A percentile compares a stretch with the other conserved stretches of the same genome.
Evolutionary conservation across 495 filamentous ascomycete species (phyloP).

Genomic region (Penicillium malachiteum): DNA sequence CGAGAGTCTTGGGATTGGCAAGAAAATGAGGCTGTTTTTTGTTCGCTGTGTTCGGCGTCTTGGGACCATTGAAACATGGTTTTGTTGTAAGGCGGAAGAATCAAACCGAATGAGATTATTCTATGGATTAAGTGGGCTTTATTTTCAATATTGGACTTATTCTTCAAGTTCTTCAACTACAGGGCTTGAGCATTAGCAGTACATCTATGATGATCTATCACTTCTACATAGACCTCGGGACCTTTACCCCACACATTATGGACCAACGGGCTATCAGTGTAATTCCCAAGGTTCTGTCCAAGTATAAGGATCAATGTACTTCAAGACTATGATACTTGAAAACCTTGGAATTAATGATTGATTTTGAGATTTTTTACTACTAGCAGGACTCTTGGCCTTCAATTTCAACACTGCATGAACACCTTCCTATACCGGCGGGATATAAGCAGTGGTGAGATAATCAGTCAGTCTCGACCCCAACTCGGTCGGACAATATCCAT

Average conservation of each 20-base stretch:
- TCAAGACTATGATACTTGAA: neutral
- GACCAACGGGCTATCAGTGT: too few relatives aligned
- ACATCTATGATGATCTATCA: too few relatives aligned
- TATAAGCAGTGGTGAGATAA: neutral
- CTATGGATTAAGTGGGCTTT: too few relatives aligned
- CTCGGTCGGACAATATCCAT: neutral
- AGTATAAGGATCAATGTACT: too few relatives aligned
- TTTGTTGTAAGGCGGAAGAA: constrained; percentile 63
- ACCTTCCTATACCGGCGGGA: neutral
- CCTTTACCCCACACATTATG: too few relatives aligned
- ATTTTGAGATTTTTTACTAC: too few relatives aligned
- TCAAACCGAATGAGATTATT: neutral
- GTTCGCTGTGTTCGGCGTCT: constrained; percentile 11
- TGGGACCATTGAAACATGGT: constrained; percentile 61
- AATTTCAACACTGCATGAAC: neutral
- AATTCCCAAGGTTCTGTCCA: too few relatives aligned
- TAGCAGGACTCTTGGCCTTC: too few relatives aligned
- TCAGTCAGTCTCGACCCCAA: neutral
- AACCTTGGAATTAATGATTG: neutral
- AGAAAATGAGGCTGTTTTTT: constrained; percentile 21
- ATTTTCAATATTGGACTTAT: too few relatives aligned
- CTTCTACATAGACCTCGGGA: too few relatives aligned
- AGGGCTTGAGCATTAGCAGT: too few relatives aligned
- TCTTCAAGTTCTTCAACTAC: neutral
- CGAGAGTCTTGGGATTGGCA: constrained; percentile 15